Base-by-base conservation (phyloP, 805 yeast species). In the Starmerella vitae region DNA sequence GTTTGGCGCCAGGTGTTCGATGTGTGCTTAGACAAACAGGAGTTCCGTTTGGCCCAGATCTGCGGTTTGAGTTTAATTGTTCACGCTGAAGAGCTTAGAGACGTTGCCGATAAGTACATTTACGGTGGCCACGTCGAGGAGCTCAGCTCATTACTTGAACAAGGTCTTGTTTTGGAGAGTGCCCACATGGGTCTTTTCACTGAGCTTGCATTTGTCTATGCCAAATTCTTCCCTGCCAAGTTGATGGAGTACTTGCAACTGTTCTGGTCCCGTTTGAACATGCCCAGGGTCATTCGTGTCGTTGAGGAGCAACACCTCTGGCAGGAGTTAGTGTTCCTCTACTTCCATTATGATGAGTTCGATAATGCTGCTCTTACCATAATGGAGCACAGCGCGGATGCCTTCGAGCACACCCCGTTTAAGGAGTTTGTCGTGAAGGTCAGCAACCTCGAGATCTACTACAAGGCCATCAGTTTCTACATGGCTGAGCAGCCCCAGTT, bases 161-260 rank as follows among this genome's bases (percentile, higher is more conserved):
- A 85, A 53, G 97, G 97, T 49, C 71, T 91, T 44, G 93, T 94
- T 30, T 71, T 91, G 51, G 98, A 91, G 68, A 81, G 98, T 61
- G 98, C 98, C 28, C 98, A 91, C 59, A 91, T 91, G 98, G 98
- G 97, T 52, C 88, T 91, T 96, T 91, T 91, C 61, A 91, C 98
- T 9, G 96, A 86, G 63, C 71, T 91, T 53, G 94, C 97, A 18
- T 70, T 82, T 34, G 68, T 91, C 51, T 91, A 88, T 66, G 72
- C 93, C 49, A 88, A 86, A 61, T 91, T 86, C 64, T 73, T 75
- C 46, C 94, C 96, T 21, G 81, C 76, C 37, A 79, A 76, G 63
- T 81, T 93, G 39, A 81, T 83, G 84, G 97, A 91, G 63, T 97
- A 91, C 64, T 71, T 91, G 72, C 86, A 86, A 61, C 67, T 91